Evolutionary conservation across 2,329 filamentous ascomycete species (phyloP).

Genomic region (Davidsoniella eucalypti): DNA sequence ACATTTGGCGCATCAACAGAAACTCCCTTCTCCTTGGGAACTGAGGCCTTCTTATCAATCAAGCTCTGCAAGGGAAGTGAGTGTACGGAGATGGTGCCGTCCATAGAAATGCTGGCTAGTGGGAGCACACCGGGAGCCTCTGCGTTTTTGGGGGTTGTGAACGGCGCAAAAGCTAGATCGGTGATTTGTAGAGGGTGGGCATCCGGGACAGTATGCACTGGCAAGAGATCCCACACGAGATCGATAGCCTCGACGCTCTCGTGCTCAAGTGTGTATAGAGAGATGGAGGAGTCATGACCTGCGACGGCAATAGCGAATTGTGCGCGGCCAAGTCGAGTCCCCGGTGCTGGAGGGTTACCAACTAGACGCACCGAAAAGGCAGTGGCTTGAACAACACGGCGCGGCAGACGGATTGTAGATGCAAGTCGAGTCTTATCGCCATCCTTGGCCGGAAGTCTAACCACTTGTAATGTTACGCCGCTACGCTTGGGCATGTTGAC

Average conservation of each 20-base stretch:
- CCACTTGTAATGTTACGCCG: slow-evolving; percentile 39
- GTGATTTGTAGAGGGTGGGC: slow-evolving; percentile 44
- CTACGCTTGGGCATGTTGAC: slow-evolving; percentile 42
- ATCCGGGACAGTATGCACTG: slow-evolving; percentile 34
- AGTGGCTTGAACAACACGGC: slow-evolving; percentile 46
- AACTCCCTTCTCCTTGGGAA: slow-evolving; percentile 20
- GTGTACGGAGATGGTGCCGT: slow-evolving; percentile 65
- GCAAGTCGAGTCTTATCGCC: slow-evolving; percentile 14
- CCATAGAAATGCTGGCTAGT: slow-evolving; percentile 67
- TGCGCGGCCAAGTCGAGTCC: slow-evolving; percentile 36
- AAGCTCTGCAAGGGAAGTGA: slow-evolving; percentile 49
- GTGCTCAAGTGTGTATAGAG: slow-evolving; percentile 63
- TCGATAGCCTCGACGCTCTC: slow-evolving; percentile 28
- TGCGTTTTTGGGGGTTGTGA: slow-evolving; percentile 29
- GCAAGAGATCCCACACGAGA: slow-evolving; percentile 34
- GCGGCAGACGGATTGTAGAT: slow-evolving; percentile 13
- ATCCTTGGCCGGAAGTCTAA: slow-evolving; percentile 29
- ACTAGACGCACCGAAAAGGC: slow-evolving; percentile 64
- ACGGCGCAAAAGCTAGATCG: slow-evolving; percentile 37
- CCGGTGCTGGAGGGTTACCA: slow-evolving; percentile 22
- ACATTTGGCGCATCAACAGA: slow-evolving; percentile 16
- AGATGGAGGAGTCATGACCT: slow-evolving; percentile 63
- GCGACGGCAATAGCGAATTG: slow-evolving; percentile 72
- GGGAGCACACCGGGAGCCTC: slow-evolving; percentile 25
- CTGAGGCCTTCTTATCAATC: slow-evolving; percentile 22